These are phyloP conservation scores for Trichophyton simii DNA, from an alignment of 2,329 filamentous ascomycete genomes.

Conservation along the genomic window DNA sequence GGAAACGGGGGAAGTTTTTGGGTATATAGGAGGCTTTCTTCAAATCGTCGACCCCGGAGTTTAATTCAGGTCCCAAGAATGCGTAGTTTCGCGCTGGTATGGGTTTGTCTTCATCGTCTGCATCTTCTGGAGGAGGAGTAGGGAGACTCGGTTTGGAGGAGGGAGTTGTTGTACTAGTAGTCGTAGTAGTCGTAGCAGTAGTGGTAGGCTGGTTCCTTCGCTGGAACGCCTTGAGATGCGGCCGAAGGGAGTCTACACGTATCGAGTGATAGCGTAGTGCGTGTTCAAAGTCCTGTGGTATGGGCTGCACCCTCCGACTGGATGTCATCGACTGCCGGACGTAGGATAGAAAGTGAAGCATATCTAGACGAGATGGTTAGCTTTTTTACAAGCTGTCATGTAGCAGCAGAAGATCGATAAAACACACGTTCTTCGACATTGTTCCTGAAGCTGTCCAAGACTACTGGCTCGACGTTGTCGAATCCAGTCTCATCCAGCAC, in stretches of 20 bases:
- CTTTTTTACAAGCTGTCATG: neutral
- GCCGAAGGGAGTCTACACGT: slow-evolving; percentile 23
- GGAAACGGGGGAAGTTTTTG: slow-evolving; percentile 48
- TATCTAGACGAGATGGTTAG: slow-evolving; percentile 33
- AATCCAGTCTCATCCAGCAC: slow-evolving; percentile 43
- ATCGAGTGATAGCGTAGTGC: slow-evolving; percentile 24
- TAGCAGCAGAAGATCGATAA: neutral
- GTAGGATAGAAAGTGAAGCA: slow-evolving; percentile 42
- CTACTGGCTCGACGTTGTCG: slow-evolving; percentile 42
- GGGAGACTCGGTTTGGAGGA: slow-evolving; percentile 16
- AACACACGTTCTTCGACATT: slow-evolving; percentile 48
- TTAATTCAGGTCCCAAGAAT: slow-evolving; percentile 42
- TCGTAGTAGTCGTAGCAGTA: neutral
- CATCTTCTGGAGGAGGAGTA: slow-evolving; percentile 28
- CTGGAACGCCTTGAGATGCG: slow-evolving; percentile 22
- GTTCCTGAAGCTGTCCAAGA: slow-evolving; percentile 44
- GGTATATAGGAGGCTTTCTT: slow-evolving; percentile 44
- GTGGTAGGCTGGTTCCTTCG: slow-evolving; percentile 12
- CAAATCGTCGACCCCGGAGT: slow-evolving; percentile 36
- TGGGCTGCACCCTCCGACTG: slow-evolving; percentile 42
- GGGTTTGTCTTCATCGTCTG: neutral
- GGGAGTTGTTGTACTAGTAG: slow-evolving; percentile 11
- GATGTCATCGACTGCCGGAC: slow-evolving; percentile 47
- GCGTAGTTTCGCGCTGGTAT: slow-evolving; percentile 23
- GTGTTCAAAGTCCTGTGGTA: slow-evolving; percentile 48